These are phyloP conservation scores for Fusarium illudens DNA, from an alignment of 2,329 filamentous ascomycete species.

Conservation along the genomic window DNA sequence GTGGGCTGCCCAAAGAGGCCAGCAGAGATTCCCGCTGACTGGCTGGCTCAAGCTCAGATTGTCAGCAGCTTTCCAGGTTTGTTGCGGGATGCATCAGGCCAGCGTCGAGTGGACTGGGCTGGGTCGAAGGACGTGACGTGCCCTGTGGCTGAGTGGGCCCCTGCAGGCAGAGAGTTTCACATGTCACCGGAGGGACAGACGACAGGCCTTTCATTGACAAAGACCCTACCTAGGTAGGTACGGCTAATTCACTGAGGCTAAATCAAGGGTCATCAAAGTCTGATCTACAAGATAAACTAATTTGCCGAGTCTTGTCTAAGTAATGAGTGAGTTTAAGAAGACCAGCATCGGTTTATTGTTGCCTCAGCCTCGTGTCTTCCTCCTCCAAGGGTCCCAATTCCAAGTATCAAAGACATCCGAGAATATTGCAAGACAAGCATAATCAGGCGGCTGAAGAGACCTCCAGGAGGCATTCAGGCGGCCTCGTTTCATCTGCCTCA, in stretches of 20 bases:
- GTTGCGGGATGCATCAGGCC: slow-evolving; percentile 33
- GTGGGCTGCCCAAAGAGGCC: slow-evolving; percentile 25
- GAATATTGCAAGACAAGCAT: background rate
- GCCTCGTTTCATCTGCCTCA: background rate
- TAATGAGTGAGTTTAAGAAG: background rate
- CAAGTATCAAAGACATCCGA: background rate
- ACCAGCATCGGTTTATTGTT: background rate
- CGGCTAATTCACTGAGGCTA: background rate
- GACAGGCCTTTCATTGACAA: background rate
- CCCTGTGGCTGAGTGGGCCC: slow-evolving; percentile 28
- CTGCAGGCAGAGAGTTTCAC: slow-evolving; percentile 27
- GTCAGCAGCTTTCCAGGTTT: slow-evolving; percentile 23
- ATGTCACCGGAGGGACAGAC: slow-evolving; percentile 19
- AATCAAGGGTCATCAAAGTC: background rate
- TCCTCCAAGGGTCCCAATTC: background rate
- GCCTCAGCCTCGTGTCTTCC: background rate
- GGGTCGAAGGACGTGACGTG: slow-evolving; percentile 9
- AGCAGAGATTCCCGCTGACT: slow-evolving; percentile 9
- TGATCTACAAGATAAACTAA: background rate
- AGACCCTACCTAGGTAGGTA: background rate
- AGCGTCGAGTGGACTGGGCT: slow-evolving; percentile 22
- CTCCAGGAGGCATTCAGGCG: background rate
- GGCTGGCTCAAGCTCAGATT: slow-evolving; percentile 8
- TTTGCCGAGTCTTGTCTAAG: background rate
- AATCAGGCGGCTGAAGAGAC: background rate